phyloP scores from a whole-genome alignment of 2,329 filamentous ascomycete species.

The Sporothrix pseudoabietina region DNA sequence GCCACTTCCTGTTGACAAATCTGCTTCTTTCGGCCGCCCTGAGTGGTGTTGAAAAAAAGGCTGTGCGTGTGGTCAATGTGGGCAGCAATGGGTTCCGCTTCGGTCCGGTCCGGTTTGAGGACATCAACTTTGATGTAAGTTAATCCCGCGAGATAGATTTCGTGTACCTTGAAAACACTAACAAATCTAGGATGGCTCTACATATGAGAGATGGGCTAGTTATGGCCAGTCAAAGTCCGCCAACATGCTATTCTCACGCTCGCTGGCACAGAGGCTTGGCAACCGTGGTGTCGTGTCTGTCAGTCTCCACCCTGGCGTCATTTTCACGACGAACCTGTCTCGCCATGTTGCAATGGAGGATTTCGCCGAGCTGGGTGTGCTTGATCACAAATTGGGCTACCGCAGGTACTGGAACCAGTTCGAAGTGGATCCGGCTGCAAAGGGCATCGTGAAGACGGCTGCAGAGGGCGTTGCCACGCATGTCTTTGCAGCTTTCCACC shows the following conservation, averaged over 20 bases:
- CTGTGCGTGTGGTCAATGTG: conserved; percentile 34
- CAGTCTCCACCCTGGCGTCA: conserved; percentile 32
- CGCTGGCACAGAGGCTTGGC: conserved; percentile 18
- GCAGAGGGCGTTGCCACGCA: conserved; percentile 33
- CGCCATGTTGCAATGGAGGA: conserved; percentile 18
- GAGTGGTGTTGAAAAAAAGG: background rate
- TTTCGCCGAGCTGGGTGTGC: conserved; percentile 16
- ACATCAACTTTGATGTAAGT: conserved; percentile 38
- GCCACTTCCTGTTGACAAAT: conserved; percentile 54
- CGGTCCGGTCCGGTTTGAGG: conserved; percentile 18
- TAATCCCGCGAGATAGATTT: no score
- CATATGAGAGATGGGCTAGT: conserved; percentile 34
- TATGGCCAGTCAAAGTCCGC: conserved; percentile 41
- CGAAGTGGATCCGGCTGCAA: background rate
- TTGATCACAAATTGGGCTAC: conserved; percentile 23
- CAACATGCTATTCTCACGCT: conserved; percentile 39
- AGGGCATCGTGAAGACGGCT: conserved; percentile 24
- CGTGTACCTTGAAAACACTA: conserved; percentile 31
- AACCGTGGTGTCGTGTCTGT: conserved; percentile 18
- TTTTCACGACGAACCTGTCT: conserved; percentile 28
- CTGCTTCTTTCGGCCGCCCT: conserved; percentile 46
- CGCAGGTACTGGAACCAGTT: conserved; percentile 8
- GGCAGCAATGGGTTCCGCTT: conserved; percentile 23
- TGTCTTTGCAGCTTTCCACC: conserved; percentile 36
- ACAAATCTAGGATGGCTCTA: conserved; percentile 38